phyloP scores from a whole-genome alignment of 306 rosid genomes.

The Parietaria judaica region DNA sequence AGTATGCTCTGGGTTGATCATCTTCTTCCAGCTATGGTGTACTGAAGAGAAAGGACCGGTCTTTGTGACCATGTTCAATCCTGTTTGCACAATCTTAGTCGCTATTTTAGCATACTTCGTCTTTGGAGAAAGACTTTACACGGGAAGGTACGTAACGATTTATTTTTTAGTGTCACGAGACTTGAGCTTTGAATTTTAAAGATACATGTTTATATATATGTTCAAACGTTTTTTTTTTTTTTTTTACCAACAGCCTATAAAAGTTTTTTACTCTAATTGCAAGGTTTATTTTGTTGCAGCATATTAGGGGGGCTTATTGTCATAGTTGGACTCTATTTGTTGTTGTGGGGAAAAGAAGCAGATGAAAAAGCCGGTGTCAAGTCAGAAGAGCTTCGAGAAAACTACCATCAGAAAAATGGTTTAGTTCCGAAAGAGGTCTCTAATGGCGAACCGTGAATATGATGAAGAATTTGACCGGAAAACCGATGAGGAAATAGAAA shows the following conservation, averaged over 20 bases:
- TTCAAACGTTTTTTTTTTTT: too few relatives aligned
- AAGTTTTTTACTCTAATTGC: too few relatives aligned
- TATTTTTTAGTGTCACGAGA: too few relatives aligned
- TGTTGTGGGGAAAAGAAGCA: slow-evolving; percentile 78
- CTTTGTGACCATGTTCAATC: slow-evolving; percentile 70
- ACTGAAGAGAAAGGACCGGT: slow-evolving; percentile 73
- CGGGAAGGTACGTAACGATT: slow-evolving; percentile 41
- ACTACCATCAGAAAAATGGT: not conserved
- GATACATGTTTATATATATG: too few relatives aligned
- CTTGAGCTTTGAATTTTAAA: too few relatives aligned
- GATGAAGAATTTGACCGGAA: not conserved
- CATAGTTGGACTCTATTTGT: slow-evolving; percentile 53
- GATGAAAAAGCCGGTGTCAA: slow-evolving; percentile 31
- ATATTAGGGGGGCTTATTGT: slow-evolving; percentile 60
- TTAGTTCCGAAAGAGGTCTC: slow-evolving; percentile 3
- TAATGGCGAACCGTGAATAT: slow-evolving; percentile 14
- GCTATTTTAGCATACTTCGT: slow-evolving; percentile 66
- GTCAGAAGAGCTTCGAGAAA: slow-evolving; percentile 19
- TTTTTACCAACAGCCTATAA: too few relatives aligned
- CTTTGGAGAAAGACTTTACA: slow-evolving; percentile 65
- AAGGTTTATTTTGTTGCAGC: slow-evolving; percentile 27
- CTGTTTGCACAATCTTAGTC: slow-evolving; percentile 53
- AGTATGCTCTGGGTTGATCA: slow-evolving; percentile 37
- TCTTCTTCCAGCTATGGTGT: slow-evolving; percentile 68
- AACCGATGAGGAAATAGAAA: not conserved